Base-by-base conservation (phyloP, 192 early-diverging fungal species). In the Coemansia sp. region DNA sequence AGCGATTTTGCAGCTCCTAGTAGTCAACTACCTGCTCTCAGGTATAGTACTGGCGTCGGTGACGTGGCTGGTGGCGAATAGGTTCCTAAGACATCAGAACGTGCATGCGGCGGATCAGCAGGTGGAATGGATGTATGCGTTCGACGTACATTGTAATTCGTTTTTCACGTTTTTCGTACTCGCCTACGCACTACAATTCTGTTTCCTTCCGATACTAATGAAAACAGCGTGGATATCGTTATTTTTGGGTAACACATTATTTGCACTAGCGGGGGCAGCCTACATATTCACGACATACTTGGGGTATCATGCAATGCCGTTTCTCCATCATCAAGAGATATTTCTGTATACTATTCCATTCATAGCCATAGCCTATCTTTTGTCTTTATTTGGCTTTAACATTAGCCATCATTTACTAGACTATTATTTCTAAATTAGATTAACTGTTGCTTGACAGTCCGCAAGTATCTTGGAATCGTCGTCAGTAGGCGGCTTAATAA, bases 131-230 rank as follows among this genome's bases (percentile, higher is more conserved):
- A 90, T 91, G 47, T 98, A 98, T 74, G 92, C 91, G 47, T 95
- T 97, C 71, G 97, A 98, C 79, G 94, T 98, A 13, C 97, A 98
- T 69, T 97, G 95, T 86, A 98, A 98, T 76, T 83, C 95, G 27
- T 98, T 97, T 74, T 95, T 97, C 72, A 92, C 93, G 22, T 87
- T 95, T 64, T 97, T 93, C 66, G 84, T 93, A 53, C 75, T 94
- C 15, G 87, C 95, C 16, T 97, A 98, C 64, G 90, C 96, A 15
- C 77, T 95, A 72, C 96, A 97, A 81, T 93, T 98, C 65, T 95
- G 96, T 74, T 93, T 98, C 68, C 87, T 97, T 63, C 90, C 93
- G 43, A 72, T 98, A 50, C 81, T 98, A 57, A 84, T 87, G 70
- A 85, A 88, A 81, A 88, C 90, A 8, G 89, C 85, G 65, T 95